Evolutionary conservation across 345 rosid genomes (phyloP), one percentile per base, ranked within the genome.

Genomic region (Nasturtium officinale): DNA sequence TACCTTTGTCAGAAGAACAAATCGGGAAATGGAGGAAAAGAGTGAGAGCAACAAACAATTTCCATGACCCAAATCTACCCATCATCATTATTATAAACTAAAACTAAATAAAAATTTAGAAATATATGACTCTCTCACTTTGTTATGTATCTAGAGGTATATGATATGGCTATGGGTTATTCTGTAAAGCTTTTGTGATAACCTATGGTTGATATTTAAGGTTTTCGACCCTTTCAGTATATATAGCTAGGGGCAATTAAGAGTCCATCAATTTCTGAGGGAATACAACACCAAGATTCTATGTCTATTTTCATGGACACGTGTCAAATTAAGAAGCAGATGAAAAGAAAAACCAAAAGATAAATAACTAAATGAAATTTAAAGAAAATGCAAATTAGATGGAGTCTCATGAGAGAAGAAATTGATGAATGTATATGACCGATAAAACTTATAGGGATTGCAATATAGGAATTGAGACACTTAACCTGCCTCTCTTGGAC

Each of bases 311-410:
- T 42, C 17, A 63, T 48, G 71, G 76, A 70, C 60, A 70, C 54
- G 70, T 77, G 80, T 64, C 61, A 48, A 13, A n/a, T 26, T 47
- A 15, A 9, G 47, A 56, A 48, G 53, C 61, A 55, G 17, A 28
- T 55, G n/a, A 23, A 21, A 1, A 18, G 20, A 23, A 30, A 1
- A 9, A 4, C 2, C 10, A 32, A 50, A 29, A n/a, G 1, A 38
- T 2, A 5, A 1, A 48, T 37, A 4, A 37, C 48, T 33, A 45
- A 37, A 33, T 15, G 37, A 16, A 13, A 58, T 65, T 61, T 70
- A 26, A 77, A 71, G 80, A 77, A 77, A 77, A 77, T 71, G 80
- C 67, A 77, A 65, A 57, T 58, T 76, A 46, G 64, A 68, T 75
- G 73, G 48, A 26, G 65, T 45, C 4, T 46, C 56, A 28, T 2